These are phyloP conservation scores for barley (Hordeum vulgare) DNA, from an alignment of 176 grass and related monocot genomes.

Conservation along the genomic window DNA sequence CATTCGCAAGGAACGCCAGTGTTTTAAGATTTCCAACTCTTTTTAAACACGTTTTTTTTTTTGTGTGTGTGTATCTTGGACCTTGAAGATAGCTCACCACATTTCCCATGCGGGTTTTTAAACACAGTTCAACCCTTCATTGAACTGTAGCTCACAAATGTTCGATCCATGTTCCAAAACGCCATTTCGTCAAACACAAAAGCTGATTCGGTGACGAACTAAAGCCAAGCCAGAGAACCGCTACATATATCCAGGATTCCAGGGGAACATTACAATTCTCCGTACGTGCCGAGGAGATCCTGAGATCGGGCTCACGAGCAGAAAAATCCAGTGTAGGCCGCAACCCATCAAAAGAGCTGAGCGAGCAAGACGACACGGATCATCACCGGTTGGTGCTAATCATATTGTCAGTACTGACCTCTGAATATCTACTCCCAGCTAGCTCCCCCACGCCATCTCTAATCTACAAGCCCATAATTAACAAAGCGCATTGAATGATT, in stretches of 20 bases:
- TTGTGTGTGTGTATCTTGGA: too few relatives aligned
- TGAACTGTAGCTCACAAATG: too few relatives aligned
- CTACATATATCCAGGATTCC: background rate
- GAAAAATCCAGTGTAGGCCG: constrained; percentile 1
- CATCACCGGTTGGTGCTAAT: constrained; percentile 10
- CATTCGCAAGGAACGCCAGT: too few relatives aligned
- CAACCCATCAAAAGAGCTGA: constrained; percentile 13
- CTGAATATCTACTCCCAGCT: background rate
- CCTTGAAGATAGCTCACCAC: too few relatives aligned
- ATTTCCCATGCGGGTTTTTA: too few relatives aligned
- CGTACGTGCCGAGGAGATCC: constrained; percentile 18
- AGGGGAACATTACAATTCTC: background rate
- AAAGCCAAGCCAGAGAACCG: background rate
- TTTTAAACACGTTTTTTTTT: too few relatives aligned
- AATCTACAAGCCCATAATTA: background rate
- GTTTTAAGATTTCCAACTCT: too few relatives aligned
- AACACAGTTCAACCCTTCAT: too few relatives aligned
- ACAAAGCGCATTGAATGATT: constrained; percentile 5
- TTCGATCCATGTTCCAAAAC: background rate
- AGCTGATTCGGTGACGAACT: background rate
- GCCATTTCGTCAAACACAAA: background rate
- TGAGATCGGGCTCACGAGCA: background rate
- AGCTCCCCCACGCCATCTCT: background rate
- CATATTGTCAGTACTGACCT: background rate
- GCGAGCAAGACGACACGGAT: constrained; percentile 17